phyloP scores from a whole-genome alignment of 2,329 filamentous ascomycete genomes.

The Penicillium sp. region DNA sequence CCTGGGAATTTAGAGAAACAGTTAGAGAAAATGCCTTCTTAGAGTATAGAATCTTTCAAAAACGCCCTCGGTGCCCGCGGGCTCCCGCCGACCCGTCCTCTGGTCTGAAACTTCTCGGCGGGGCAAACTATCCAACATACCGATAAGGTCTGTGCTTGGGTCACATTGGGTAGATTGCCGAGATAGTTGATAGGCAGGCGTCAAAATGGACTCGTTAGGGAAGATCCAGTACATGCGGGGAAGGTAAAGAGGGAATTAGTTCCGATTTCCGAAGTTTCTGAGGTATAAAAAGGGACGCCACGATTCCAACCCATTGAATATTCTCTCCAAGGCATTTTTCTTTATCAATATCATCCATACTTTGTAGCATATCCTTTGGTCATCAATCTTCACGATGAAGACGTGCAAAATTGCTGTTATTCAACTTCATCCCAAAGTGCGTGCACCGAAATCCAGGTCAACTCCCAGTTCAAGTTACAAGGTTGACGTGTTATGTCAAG shows the following conservation, averaged over 20 bases:
- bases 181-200: not conserved
- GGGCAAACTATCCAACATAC: not conserved
- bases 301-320: not conserved
- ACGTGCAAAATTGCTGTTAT: not conserved
- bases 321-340: not conserved
- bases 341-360: not conserved
- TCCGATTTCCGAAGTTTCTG: not conserved
- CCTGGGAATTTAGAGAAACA: not conserved
- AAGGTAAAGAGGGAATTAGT: not conserved
- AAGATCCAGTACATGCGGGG: not conserved
- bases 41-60: not conserved
- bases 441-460: not conserved
- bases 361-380: not conserved
- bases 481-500: not conserved
- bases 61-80: not conserved
- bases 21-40: no score
- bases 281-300: not conserved
- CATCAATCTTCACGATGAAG: not conserved
- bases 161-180: not conserved
- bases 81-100: not conserved
- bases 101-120: no score
- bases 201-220: not conserved
- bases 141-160: not conserved
- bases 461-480: not conserved
- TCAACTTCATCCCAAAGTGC: not conserved